Conservation (phyloP, 73 alveolate species). For the Tetrahymena malaccensis region DNA sequence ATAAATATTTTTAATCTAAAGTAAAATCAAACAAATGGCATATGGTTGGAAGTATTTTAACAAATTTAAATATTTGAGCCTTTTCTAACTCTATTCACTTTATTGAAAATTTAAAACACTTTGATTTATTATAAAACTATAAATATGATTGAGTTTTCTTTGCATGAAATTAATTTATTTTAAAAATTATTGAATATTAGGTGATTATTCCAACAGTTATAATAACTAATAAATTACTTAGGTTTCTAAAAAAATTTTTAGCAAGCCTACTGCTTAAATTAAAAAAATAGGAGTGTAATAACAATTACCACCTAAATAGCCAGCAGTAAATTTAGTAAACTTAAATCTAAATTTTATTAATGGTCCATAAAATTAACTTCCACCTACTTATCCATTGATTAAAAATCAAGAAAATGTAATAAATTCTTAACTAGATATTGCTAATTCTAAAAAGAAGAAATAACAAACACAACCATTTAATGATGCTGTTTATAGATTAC, state of each 20-base stretch:
- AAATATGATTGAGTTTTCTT: no score
- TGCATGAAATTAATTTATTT: background rate
- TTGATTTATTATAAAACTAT: no score
- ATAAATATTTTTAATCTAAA: background rate
- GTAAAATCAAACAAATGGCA: background rate
- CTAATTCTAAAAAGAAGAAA: background rate
- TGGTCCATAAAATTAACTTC: background rate
- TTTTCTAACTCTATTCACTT: no score
- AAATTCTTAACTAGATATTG: background rate
- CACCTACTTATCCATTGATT: background rate
- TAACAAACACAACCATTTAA: background rate
- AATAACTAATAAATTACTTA: background rate
- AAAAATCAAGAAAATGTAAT: background rate
- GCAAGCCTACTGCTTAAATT: background rate
- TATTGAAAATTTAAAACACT: no score
- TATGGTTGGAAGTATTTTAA: background rate
- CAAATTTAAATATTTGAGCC: background rate
- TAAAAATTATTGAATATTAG: background rate
- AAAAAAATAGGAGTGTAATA: background rate
- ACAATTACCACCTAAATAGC: background rate
- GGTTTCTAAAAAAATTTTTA: background rate
- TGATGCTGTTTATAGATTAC: background rate
- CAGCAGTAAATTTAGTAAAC: background rate
- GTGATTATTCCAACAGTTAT: background rate
- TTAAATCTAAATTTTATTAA: background rate